Conservation (phyloP, 148 eudicot species). For the Chenopodium formosanum region DNA sequence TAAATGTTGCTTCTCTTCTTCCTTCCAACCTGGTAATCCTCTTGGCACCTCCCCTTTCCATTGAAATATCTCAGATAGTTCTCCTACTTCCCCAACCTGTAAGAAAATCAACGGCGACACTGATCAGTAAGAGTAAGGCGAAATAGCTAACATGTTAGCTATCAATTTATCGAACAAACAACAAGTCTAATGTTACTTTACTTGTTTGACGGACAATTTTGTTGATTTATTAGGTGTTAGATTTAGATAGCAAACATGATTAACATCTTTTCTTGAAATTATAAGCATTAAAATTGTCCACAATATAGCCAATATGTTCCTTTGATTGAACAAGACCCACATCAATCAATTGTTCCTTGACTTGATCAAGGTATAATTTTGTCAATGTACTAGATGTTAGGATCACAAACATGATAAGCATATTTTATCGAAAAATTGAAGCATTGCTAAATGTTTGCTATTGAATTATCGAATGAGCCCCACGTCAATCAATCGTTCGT, state of each 20-base stretch:
- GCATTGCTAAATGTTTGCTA: not conserved
- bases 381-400: not conserved
- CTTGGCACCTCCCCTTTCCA: constrained; percentile 81
- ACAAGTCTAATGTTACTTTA: not conserved
- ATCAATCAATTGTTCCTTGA: not conserved
- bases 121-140: not conserved
- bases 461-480: too few relatives aligned
- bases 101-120: not conserved
- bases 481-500: too few relatives aligned
- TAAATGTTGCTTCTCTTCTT: constrained; percentile 58
- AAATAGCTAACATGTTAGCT: not conserved
- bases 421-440: not conserved
- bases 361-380: not conserved
- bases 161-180: not conserved
- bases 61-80: constrained; percentile 69
- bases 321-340: too few relatives aligned
- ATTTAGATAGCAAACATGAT: not conserved
- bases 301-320: too few relatives aligned
- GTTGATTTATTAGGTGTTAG: not conserved
- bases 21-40: constrained; percentile 65
- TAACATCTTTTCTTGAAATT: too few relatives aligned
- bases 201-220: not conserved
- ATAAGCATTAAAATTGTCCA: not conserved
- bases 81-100: constrained; percentile 81
- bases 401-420: not conserved